Evolutionary conservation across 306 rosid species (phyloP), one percentile per base, ranked within the genome.

Genomic region (Leucaena leucocephala): DNA sequence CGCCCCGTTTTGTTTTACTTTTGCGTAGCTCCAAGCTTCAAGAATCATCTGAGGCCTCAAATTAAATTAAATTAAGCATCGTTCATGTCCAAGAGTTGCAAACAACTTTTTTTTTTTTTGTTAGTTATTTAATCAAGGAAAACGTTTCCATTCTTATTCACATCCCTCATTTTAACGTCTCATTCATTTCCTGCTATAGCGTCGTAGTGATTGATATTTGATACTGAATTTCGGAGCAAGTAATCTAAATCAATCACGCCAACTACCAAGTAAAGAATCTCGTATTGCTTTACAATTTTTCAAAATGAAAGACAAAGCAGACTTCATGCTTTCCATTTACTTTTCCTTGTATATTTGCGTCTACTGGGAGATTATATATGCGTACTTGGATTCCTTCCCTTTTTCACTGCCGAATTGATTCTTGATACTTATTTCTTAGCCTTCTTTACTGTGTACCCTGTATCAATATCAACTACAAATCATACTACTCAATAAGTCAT

Each of bases 191-290:
- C 38, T 12, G 39, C 15, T 27, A 48, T 57, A 50, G 70, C 22
- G 13, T 44, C 7, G 19, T 46, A 48, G 14, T 43, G 57, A 36
- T 63, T 68, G 58, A 44, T 72, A n/a, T 39, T 76, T 66, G 45
- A 42, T 73, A 17, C 59, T 77, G 61, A 57, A 65, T 77, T 69
- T 33, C 48, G 68, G 59, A 62, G 35, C 64, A 58, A 72, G 75
- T 68, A 66, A 44, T 40, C 16, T 22, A 61, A 42, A 76, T 63
- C 71, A 49, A 66, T 64, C 65, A 49, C 42, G 42, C 33, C 74
- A 80, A 79, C 77, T 73, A 61, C 14, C 74, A 84, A 79, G 80
- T 67, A 61, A 61, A 58, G 85, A 52, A 84, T 81, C 69, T 1
- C 49, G 45, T 44, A 6, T 54, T 44, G 65, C 75, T 36, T 72